Evolutionary conservation across 805 yeast species (phyloP).

Genomic region (Candida adriatica): DNA sequence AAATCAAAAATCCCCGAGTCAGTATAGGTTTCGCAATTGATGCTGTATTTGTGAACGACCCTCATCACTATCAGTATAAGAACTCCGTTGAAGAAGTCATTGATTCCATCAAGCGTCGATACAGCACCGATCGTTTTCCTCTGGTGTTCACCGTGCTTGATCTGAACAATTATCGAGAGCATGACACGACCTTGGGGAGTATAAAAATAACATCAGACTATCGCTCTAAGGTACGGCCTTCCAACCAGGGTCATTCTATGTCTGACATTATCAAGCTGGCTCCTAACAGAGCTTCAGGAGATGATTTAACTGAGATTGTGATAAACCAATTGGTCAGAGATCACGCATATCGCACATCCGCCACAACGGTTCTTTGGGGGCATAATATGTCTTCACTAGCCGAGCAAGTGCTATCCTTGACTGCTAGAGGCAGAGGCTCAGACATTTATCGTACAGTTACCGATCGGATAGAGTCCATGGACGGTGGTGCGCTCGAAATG

Average conservation of each 20-base stretch:
- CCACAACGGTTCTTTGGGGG: constrained; percentile 61
- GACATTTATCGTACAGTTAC: constrained; percentile 47
- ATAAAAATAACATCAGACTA: neutral
- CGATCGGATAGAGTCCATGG: constrained; percentile 31
- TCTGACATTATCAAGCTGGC: constrained; percentile 31
- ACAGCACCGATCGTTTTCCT: constrained; percentile 22
- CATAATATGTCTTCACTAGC: constrained; percentile 82
- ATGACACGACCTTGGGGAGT: neutral
- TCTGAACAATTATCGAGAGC: constrained; percentile 13
- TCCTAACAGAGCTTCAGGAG: constrained; percentile 53
- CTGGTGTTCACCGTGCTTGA: constrained; percentile 35
- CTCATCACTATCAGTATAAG: constrained; percentile 16
- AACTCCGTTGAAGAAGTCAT: constrained; percentile 11
- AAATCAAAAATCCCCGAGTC: constrained; percentile 52
- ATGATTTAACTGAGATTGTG: constrained; percentile 51
- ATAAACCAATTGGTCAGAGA: constrained; percentile 38
- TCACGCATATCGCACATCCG: constrained; percentile 37
- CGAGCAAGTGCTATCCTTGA: constrained; percentile 66
- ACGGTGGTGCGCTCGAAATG: constrained; percentile 33
- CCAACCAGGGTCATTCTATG: constrained; percentile 12
- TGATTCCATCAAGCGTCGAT: constrained; percentile 14
- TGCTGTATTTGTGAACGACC: constrained; percentile 43
- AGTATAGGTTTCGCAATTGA: constrained; percentile 59
- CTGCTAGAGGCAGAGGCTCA: constrained; percentile 84
- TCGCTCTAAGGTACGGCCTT: neutral